Percentiles rank a stretch among this genome's conserved stretches.
These are phyloP conservation scores for Chytridium lagenaria DNA, from an alignment of 371 early-diverging fungal genomes.

Conservation along the genomic window DNA sequence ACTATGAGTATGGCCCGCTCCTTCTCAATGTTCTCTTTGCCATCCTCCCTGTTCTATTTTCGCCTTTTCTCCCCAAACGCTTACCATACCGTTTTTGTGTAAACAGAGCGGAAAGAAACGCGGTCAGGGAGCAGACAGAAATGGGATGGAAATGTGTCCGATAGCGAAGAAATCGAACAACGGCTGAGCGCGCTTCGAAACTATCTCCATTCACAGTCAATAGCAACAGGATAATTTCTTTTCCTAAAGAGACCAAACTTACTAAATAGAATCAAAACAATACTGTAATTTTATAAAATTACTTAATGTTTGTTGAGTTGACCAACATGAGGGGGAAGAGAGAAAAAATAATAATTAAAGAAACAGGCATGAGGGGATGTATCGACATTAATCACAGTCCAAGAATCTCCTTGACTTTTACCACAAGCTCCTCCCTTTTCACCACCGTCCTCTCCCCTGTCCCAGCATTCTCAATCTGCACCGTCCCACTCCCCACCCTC, in stretches of 20 bases:
- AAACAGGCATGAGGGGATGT: no score
- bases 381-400: no score
- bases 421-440: constrained; percentile 20
- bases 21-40: background rate
- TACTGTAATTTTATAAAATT: background rate
- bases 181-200: background rate
- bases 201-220: constrained; percentile 2
- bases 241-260: background rate
- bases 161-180: background rate
- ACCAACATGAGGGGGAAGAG: background rate
- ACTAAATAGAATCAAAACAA: background rate
- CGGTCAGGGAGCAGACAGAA: background rate
- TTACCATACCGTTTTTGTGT: background rate
- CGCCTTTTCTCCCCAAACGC: no score
- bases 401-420: constrained; percentile 20
- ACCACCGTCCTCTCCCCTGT: constrained; percentile 46
- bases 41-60: background rate
- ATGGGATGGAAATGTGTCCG: constrained; percentile 1
- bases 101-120: background rate
- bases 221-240: background rate
- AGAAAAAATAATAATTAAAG: no score
- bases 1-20: background rate
- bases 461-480: constrained; percentile 88
- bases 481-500: constrained; percentile 77
- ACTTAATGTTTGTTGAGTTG: background rate